Base-by-base conservation (phyloP, 2,329 filamentous ascomycete species). In the Meredithiella fracta region DNA sequence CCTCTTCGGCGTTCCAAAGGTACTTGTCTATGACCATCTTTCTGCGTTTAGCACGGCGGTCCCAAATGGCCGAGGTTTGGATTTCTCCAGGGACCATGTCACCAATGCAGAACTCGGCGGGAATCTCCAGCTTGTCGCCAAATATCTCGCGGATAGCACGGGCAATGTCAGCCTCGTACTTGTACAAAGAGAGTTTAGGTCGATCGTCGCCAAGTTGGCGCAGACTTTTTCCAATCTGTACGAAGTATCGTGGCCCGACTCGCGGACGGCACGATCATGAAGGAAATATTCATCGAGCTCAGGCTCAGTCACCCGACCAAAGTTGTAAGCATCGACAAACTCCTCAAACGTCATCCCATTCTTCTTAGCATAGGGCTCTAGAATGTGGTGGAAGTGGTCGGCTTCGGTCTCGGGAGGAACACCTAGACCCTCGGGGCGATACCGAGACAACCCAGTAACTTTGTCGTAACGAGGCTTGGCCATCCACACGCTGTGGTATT, bases 171-270 rank as follows among this genome's bases (percentile, higher is more conserved):
- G 83, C 83, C 70, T 98, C 92, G 65, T 97, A 97, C 70, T 97
- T 97, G 78, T 92, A 98, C 26, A 98, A 73, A 95, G 75, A 26
- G 89, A 92, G 71, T 98, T 97, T 56, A 97, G 76, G 65, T 98
- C 92, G 58, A 97, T 87, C 0, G 90, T 96, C 9, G 90, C 92
- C 25, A 97, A 74, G 65, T 96, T 81, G 9, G 87, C 92, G 63
- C 86, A 90, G 23, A 94, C 77, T 50, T 81, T 83, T 69, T 97
- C 92, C 20, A 98, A 76, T 17, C 92, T 86, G 69, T 97, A 97
- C 15, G 86, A 86, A 1, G 92, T 98, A 66, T 98, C 92, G 68
- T 98, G 92, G 11, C 92, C 92, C 17, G 91, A 96, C 69, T 98
- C 92, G 62, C 92, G 84, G 34, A 97, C 90, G 1, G 91, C 90